phyloP scores from a whole-genome alignment of 805 yeast genomes.

The Nakazawaea wyomingensis region DNA sequence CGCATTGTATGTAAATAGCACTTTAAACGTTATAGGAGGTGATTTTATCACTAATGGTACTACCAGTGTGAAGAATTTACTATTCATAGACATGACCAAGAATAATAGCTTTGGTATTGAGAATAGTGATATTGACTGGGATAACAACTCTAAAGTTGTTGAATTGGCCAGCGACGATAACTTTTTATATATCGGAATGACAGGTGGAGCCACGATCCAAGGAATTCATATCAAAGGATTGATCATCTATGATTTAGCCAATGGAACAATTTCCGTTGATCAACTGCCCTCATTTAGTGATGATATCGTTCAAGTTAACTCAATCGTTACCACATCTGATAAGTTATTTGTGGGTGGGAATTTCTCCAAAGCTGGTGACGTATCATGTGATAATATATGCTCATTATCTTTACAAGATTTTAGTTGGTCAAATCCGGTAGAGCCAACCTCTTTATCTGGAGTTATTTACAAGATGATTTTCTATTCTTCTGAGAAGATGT shows the following conservation, averaged over 20 bases:
- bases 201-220: constrained; percentile 28
- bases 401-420: constrained; percentile 49
- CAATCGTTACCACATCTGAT: constrained; percentile 35
- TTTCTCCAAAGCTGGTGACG: constrained; percentile 53
- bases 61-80: constrained; percentile 17
- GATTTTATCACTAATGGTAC: no score
- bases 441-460: constrained; percentile 39
- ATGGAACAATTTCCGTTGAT: constrained; percentile 30
- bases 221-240: constrained; percentile 35
- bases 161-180: constrained; percentile 31
- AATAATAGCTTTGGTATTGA: constrained; percentile 12
- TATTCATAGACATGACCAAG: constrained; percentile 16
- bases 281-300: constrained; percentile 47
- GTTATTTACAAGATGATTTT: constrained; percentile 50
- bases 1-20: constrained; percentile 42
- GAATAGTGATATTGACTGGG: constrained; percentile 16
- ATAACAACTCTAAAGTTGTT: constrained; percentile 17
- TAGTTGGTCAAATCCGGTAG: constrained; percentile 47
- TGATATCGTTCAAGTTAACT: constrained; percentile 33
- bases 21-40: constrained; percentile 58
- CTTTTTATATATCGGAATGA: constrained; percentile 40
- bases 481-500: constrained; percentile 28
- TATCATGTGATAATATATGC: constrained; percentile 61
- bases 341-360: constrained; percentile 62
- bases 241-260: constrained; percentile 44